phyloP scores from a whole-genome alignment of 208 protist species.

The Pavlovales sp. region DNA sequence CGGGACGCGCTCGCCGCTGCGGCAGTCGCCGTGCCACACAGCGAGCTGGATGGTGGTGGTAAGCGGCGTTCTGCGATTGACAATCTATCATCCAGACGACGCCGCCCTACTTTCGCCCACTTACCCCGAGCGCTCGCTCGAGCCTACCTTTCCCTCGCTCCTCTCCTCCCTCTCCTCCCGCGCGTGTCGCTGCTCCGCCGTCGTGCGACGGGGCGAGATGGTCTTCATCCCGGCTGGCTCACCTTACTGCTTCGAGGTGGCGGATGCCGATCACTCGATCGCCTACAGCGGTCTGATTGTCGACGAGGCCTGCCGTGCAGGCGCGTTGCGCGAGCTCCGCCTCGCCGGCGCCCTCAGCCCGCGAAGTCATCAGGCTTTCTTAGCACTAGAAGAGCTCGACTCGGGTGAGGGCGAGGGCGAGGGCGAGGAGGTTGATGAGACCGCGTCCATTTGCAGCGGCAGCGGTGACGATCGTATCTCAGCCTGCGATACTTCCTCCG shows the following conservation, averaged over 20 bases:
- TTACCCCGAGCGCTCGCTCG: not conserved
- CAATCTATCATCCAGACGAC: conserved; percentile 28
- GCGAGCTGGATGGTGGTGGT: conserved; percentile 25
- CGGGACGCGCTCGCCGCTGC: conserved; percentile 13
- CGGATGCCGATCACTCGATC: not conserved
- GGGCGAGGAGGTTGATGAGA: too few relatives aligned
- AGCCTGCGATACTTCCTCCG: too few relatives aligned
- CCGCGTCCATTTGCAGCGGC: too few relatives aligned
- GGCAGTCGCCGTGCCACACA: not conserved
- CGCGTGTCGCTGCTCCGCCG: conserved; percentile 4
- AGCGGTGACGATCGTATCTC: too few relatives aligned
- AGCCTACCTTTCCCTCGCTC: not conserved
- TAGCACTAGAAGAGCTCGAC: not conserved
- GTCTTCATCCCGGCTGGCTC: conserved; percentile 28
- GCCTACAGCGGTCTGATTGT: not conserved
- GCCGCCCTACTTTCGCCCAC: not conserved
- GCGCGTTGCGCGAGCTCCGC: too few relatives aligned
- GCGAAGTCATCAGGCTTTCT: too few relatives aligned
- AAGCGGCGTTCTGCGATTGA: not conserved
- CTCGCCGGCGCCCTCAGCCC: too few relatives aligned
- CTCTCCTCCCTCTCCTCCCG: not conserved
- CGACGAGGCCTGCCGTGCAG: too few relatives aligned
- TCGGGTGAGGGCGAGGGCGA: not conserved
- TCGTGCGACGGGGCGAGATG: not conserved
- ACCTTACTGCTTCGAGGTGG: conserved; percentile 12